These are phyloP conservation scores for Colletotrichum neosansevieriae DNA, from an alignment of 2,329 filamentous ascomycete genomes.

Conservation along the genomic window DNA sequence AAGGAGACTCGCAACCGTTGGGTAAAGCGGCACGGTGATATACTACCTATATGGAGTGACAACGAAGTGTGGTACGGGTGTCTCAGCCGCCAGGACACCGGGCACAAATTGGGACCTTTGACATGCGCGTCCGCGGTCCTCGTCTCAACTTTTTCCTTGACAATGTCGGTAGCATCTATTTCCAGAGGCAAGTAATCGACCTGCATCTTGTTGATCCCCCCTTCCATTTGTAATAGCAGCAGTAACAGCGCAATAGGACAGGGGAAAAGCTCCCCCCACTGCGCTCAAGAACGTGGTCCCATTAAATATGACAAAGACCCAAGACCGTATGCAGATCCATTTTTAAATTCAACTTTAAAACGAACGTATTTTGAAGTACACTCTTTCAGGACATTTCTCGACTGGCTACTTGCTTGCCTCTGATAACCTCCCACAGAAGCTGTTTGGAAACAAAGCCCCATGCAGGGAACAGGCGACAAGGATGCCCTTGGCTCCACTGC, in stretches of 20 bases:
- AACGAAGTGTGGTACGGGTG: no score
- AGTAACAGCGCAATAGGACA: no score
- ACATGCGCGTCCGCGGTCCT: constrained; percentile 5
- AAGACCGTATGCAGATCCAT: background rate
- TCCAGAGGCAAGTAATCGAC: background rate
- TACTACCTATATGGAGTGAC: background rate
- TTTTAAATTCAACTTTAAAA: constrained; percentile 6
- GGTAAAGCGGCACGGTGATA: no score
- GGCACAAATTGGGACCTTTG: constrained; percentile 3
- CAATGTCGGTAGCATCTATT: constrained; percentile 22
- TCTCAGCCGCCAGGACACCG: no score
- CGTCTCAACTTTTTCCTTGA: constrained; percentile 32
- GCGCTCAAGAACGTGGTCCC: no score
- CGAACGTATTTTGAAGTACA: background rate
- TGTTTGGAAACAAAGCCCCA: constrained; percentile 30
- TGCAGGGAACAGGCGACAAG: constrained; percentile 23
- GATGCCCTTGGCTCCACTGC: constrained; percentile 8
- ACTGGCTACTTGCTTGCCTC: background rate
- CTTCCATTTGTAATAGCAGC: background rate
- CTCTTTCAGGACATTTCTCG: constrained; percentile 7
- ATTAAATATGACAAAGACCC: background rate
- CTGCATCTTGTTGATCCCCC: background rate
- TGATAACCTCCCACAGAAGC: constrained; percentile 24
- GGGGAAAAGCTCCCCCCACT: background rate
- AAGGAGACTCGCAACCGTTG: background rate